Evolutionary conservation across 2,329 filamentous ascomycete species (phyloP).

Genomic region (Pezicula neosporulosa): DNA sequence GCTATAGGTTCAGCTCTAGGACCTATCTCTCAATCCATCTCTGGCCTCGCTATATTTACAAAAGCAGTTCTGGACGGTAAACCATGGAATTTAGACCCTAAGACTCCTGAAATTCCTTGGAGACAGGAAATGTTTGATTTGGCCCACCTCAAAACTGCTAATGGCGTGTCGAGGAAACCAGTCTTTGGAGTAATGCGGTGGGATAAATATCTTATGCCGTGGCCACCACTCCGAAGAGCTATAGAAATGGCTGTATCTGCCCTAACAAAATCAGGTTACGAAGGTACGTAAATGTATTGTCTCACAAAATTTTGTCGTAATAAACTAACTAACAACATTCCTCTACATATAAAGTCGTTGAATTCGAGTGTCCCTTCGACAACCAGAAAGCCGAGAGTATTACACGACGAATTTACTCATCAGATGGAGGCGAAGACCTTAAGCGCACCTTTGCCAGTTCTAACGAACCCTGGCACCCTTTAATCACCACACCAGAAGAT

Average conservation of each 20-base stretch:
- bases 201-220: constrained; percentile 30
- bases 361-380: background rate
- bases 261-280: constrained; percentile 25
- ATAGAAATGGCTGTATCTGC: constrained; percentile 20
- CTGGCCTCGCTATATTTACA: constrained; percentile 26
- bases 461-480: background rate
- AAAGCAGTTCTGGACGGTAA: constrained; percentile 23
- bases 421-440: background rate
- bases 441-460: background rate
- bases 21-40: constrained; percentile 27
- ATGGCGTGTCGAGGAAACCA: constrained; percentile 28
- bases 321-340: too few relatives aligned
- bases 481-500: background rate
- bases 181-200: constrained; percentile 48
- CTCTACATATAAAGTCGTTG: too few relatives aligned
- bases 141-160: constrained; percentile 19
- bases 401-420: background rate
- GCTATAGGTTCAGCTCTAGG: constrained; percentile 27
- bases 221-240: constrained; percentile 29
- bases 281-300: too few relatives aligned
- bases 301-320: too few relatives aligned
- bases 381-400: background rate
- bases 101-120: constrained; percentile 30
- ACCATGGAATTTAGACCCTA: constrained; percentile 29
- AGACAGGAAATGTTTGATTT: constrained; percentile 33